Evolutionary conservation across 495 filamentous ascomycete species (phyloP), one percentile per base, ranked within the genome.

Genomic region (Bacidia rubella): DNA sequence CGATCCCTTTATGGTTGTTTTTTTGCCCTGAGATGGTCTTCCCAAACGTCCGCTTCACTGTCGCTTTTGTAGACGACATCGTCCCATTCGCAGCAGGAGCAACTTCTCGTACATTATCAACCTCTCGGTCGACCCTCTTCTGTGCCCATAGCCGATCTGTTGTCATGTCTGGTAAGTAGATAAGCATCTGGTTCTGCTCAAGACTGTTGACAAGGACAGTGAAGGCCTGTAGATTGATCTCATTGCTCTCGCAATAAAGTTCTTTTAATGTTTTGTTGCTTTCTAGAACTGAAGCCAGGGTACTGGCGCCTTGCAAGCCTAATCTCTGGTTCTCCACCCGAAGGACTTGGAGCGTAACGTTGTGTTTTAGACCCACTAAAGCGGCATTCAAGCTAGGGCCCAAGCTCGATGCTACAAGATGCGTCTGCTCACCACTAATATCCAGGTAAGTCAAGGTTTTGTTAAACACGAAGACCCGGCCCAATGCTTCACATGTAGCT

Each of bases 341-440:
- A 39, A 98, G 70, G 23, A 87, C 76, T 41, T 79, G 81, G 19
- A 98, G 66, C 0, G 84, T 78, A 21, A 63, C 80, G 66, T 96
- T 96, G 48, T 77, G 68, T 52, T 81, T 81, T 52, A 98, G 68
- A 2, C 89, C 87, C 7, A 73, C 74, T 52, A 98, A 68, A 11
- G 88, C 85, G 40, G 81, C 73, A 29, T 84, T 87, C 48, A 96
- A 76, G 2, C 87, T 88, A 55, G 79, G 82, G 19, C 90, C 89
- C 32, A 95, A 80, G 41, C 85, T 80, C 0, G 86, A 83, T 43
- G 87, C 85, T 62, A 95, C 92, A 22, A 96, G 71, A 61, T 90
- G 83, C 7, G 87, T 85, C 57, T 84, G 84, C 62, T 94, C 92
- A 3, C 92, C 92, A 5, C 88, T 92, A 42, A 96, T 79, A 62